These are phyloP conservation scores for Adansonia digitata DNA, from an alignment of 345 rosid genomes.

Conservation along the genomic window DNA sequence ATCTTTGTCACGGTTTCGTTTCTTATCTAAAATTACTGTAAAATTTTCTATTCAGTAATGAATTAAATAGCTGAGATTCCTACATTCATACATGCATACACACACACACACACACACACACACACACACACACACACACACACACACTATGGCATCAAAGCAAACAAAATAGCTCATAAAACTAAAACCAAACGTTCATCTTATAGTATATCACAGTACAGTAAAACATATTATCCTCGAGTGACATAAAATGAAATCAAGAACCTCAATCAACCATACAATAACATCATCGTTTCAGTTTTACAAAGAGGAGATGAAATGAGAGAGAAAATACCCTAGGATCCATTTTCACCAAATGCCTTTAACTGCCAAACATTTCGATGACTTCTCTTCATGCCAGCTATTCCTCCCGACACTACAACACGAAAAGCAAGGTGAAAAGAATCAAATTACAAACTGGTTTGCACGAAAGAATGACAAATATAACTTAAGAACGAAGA, in stretches of 20 bases:
- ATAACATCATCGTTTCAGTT: background rate
- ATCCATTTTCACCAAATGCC: background rate
- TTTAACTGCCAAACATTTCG: background rate
- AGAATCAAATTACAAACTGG: background rate
- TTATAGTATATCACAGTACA: background rate
- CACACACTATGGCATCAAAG: background rate
- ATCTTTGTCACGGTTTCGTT: too few species aligned
- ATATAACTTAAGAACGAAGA: background rate
- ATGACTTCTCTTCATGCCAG: background rate
- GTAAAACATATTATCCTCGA: background rate
- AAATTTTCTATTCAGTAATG: background rate
- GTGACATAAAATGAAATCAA: background rate
- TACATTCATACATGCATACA: too few species aligned
- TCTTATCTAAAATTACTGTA: too few species aligned
- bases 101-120: too few species aligned
- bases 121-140: too few species aligned
- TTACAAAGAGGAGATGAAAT: background rate
- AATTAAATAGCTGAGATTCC: background rate
- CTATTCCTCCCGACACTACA: background rate
- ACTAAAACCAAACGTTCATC: background rate
- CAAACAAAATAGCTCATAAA: background rate
- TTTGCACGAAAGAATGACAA: background rate
- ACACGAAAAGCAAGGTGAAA: background rate
- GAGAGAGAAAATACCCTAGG: background rate
- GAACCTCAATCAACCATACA: slow-evolving; percentile 12